phyloP scores from a whole-genome alignment of 2,329 filamentous ascomycete genomes.

The Beauveria australis region DNA sequence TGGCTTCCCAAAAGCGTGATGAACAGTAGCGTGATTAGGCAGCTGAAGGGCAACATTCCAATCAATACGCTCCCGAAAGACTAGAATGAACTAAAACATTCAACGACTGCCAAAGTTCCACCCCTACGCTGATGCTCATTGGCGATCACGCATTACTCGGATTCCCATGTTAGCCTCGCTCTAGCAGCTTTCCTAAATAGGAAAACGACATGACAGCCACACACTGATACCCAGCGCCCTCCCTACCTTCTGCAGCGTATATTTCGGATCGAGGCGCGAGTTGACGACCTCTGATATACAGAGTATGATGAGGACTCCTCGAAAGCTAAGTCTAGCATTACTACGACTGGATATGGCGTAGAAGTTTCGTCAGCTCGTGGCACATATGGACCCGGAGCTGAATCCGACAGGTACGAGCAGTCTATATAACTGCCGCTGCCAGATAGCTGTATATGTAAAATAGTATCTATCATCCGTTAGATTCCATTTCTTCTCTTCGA shows the following conservation, averaged over 20 bases:
- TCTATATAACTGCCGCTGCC: not conserved
- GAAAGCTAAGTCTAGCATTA: not conserved
- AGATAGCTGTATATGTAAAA: not conserved
- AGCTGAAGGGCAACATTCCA: not conserved
- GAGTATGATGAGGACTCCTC: not conserved
- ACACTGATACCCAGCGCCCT: not conserved
- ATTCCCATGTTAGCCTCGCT: not conserved
- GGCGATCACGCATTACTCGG: slow-evolving; percentile 2
- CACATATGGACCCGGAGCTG: not conserved
- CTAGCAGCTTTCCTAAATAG: not conserved
- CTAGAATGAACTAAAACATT: not conserved
- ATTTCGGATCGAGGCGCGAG: not conserved
- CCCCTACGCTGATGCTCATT: not conserved
- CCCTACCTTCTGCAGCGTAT: not conserved
- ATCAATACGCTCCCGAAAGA: not conserved
- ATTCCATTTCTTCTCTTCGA: not conserved
- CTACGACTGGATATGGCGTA: not conserved
- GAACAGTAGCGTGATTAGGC: too few relatives aligned
- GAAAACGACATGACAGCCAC: slow-evolving; percentile 3
- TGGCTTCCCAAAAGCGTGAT: not conserved
- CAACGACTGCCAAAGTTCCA: not conserved
- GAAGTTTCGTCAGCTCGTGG: not conserved
- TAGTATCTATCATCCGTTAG: too few relatives aligned
- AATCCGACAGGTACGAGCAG: slow-evolving; percentile 3
- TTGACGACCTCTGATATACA: not conserved